Conservation (phyloP, 169 alveolate species). For the Plasmodium falciparum region DNA sequence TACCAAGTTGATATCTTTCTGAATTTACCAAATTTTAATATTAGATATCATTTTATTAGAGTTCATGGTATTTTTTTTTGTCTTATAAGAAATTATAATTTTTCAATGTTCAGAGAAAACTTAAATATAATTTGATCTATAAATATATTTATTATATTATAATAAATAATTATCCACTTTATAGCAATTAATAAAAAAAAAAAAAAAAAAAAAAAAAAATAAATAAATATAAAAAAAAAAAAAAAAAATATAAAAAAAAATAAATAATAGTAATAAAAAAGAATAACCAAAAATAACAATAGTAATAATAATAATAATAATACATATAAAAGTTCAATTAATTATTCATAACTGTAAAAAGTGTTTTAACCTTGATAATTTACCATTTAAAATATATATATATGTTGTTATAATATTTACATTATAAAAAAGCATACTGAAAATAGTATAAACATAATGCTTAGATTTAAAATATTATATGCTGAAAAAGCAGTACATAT, state of each 20-base stretch:
- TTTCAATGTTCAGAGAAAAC: too few relatives aligned
- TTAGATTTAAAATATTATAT: slow-evolving; percentile 31
- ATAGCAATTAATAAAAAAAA: background rate
- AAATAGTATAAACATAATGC: slow-evolving; percentile 4
- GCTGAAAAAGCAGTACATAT: slow-evolving; percentile 28
- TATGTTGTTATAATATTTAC: background rate
- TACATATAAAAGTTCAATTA: too few relatives aligned
- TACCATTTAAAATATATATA: background rate
- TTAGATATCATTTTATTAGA: too few relatives aligned
- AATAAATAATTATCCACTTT: too few relatives aligned
- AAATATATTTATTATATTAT: too few relatives aligned
- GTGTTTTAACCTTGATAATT: slow-evolving; percentile 14
- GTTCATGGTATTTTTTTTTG: too few relatives aligned
- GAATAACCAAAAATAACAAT: background rate
- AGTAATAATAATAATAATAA: too few relatives aligned
- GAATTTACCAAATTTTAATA: too few relatives aligned
- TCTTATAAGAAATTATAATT: too few relatives aligned
- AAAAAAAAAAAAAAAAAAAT: background rate
- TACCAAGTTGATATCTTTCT: too few relatives aligned
- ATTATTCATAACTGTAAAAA: slow-evolving; percentile 2
- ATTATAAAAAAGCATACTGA: slow-evolving; percentile 14
- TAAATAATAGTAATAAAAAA: background rate
- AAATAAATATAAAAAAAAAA: background rate
- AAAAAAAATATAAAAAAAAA: background rate
- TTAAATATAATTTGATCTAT: too few relatives aligned